Evolutionary conservation across 2,329 filamentous ascomycete species (phyloP), one percentile per base, ranked within the genome.

Genomic region (Trichoderma koningiopsis): DNA sequence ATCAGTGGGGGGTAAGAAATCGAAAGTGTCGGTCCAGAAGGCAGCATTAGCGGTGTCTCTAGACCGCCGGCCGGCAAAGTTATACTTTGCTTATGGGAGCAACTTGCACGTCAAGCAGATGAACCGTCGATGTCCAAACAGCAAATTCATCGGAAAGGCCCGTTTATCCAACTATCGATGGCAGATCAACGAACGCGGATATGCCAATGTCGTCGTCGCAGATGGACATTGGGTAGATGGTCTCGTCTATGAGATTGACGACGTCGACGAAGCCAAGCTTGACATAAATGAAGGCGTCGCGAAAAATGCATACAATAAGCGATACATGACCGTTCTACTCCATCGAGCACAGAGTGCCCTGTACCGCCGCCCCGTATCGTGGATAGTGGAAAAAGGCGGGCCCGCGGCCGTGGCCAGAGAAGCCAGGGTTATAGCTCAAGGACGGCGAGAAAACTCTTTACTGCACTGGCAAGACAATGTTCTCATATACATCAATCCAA

Each of bases 171-270:
- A 79, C 70, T 79, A 81, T 72, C 75, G 77, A 37, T 84, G 82
- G 79, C 81, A 83, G 73, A 84, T 84, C 78, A 84, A 84, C 73
- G 76, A 83, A 74, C 79, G 82, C 29, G 82, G 82, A 33, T 83
- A 79, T 62, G 83, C 82, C 69, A 84, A 84, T 71, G 77, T 84
- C 33, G 68, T 82, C 19, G 73, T 74, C 53, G 72, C 74, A 13
- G 68, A 75, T 31, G 79, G 78, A 7, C 76, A 75, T 37, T 77
- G 76, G 73, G 81, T 83, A 14, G 77, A 82, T 55, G 81, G 81
- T 5, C 78, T 83, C 22, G 76, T 81, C n/a, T 83, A 80, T 70
- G 77, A 79, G 68, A 79, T 83, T 62, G 76, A 77, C 68, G 64
- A 72, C 2, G 66, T 70, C 4, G 81, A 83, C 68, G 82, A 83